Evolutionary conservation across 148 eudicot species (phyloP).

Genomic region (Camellia lanceoleosa): DNA sequence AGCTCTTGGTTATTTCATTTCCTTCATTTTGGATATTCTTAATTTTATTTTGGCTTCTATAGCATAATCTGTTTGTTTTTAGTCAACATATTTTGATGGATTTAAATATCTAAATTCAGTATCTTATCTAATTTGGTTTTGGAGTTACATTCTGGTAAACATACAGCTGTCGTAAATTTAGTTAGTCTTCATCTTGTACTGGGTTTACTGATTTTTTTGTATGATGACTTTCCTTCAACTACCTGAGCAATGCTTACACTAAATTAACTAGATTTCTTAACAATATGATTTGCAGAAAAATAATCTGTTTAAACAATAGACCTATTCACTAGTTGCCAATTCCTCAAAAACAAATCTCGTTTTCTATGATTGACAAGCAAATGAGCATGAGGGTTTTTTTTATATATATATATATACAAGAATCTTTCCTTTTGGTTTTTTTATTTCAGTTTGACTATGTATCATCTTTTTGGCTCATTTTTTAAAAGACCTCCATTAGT

Average conservation of each 20-base stretch:
- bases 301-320: not conserved
- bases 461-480: not conserved
- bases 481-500: not conserved
- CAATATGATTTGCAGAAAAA: not conserved
- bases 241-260: not conserved
- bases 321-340: not conserved
- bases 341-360: not conserved
- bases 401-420: not conserved
- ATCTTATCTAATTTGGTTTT: not conserved
- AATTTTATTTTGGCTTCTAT: not conserved
- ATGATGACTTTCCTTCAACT: not conserved
- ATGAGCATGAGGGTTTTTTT: not conserved
- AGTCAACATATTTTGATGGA: not conserved
- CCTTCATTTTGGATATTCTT: not conserved
- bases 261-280: not conserved
- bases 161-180: not conserved
- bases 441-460: not conserved
- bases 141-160: not conserved
- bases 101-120: not conserved
- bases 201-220: not conserved
- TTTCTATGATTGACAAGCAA: not conserved
- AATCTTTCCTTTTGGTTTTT: not conserved
- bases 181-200: not conserved
- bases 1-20: not conserved
- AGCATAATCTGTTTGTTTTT: not conserved